Percentiles rank a stretch among this genome's conserved stretches.
Evolutionary conservation across 352 stramenopile species (phyloP).

Genomic region (Globisporangium paroecandrum): DNA sequence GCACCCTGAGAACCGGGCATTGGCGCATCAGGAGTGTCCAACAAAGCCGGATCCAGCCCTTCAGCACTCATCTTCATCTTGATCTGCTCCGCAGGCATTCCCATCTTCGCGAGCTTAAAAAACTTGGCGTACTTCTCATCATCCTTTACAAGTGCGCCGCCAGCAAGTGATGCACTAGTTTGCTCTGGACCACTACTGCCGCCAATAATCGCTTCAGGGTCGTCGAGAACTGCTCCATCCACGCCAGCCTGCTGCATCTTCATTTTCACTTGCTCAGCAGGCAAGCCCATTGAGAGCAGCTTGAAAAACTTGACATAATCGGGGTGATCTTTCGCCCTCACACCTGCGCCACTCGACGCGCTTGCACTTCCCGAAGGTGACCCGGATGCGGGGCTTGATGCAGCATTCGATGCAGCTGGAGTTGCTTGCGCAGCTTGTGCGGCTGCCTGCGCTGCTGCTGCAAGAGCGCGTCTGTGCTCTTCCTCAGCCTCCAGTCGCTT

Average conservation of each 20-base stretch:
- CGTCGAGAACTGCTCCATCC: slow-evolving; percentile 62
- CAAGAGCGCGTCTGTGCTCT: slow-evolving; percentile 35
- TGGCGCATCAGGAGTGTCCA: slow-evolving; percentile 87
- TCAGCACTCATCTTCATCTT: slow-evolving; percentile 95
- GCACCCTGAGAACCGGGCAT: slow-evolving; percentile 46
- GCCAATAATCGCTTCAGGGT: slow-evolving; percentile 64
- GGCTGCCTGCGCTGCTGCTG: slow-evolving; percentile 11
- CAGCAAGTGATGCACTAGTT: slow-evolving; percentile 2
- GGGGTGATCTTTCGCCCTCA: slow-evolving; percentile 66
- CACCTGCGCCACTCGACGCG: slow-evolving; percentile 27
- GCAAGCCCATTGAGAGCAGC: slow-evolving; percentile 74
- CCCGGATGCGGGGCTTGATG: slow-evolving; percentile 17
- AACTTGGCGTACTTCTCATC: slow-evolving; percentile 91
- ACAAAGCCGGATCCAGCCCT: slow-evolving; percentile 85
- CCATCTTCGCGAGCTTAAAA: slow-evolving; percentile 96
- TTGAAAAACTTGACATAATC: slow-evolving; percentile 85
- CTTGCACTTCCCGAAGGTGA: slow-evolving; percentile 4
- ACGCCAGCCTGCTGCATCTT: slow-evolving; percentile 79
- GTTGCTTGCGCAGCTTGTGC: slow-evolving; percentile 10
- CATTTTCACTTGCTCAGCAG: slow-evolving; percentile 79
- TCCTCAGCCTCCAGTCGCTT: slow-evolving; percentile 51
- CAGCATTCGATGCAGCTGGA: slow-evolving; percentile 11
- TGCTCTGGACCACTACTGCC: slow-evolving; percentile 19
- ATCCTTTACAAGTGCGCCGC: slow-evolving; percentile 53
- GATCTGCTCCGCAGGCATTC: slow-evolving; percentile 91